Base-by-base conservation (phyloP, 257 asterid species). In the Penstemon davidsonii region DNA sequence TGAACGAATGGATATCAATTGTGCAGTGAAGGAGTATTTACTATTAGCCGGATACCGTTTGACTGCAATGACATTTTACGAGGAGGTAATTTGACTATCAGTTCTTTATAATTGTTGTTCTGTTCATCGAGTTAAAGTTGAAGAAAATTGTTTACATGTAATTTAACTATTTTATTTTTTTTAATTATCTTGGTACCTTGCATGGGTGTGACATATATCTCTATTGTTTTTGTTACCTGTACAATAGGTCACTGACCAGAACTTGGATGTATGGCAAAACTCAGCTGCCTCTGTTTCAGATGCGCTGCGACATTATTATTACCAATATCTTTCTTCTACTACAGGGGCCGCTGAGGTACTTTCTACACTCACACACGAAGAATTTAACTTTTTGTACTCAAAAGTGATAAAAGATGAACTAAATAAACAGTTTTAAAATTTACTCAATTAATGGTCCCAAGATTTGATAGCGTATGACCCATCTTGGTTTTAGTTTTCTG, bases 21-120 rank as follows among this genome's bases (percentile, higher is more conserved):
- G 87, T 77, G 99, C 99, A 55, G 96, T 94, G 72, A 94, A 91
- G 86, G 99, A 94, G 77, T 94, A 94, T 82, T 75, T 94, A 74
- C 71, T 84, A 58, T 80, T 89, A 69, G 99, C 96, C 12, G 99
- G 99, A 60, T 94, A 94, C 66, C 97, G 99, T 60, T 83, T 94
- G 78, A 88, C 96, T 59, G 96, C 97, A 56, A 94, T 94, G 99
- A 94, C 99, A 78, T 94, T 94, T 82, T 86, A 86, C 60, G 99
- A 94, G 79, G 99, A 94, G 99, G 99, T 94, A 82, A 53, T 44
- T 62, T 69, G 37, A 36, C 64, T 55, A 56, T 77, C 61, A 64
- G 55, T 68, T 76, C 60, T 70, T 73, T 61, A 37, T 66, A 58
- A 60, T 55, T 42, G 15, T 67, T 75, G 51, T 37, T 51, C 44